Evolutionary conservation across 1,284 basidiomycete genomes (phyloP).

Genomic region (Irpex sp.): DNA sequence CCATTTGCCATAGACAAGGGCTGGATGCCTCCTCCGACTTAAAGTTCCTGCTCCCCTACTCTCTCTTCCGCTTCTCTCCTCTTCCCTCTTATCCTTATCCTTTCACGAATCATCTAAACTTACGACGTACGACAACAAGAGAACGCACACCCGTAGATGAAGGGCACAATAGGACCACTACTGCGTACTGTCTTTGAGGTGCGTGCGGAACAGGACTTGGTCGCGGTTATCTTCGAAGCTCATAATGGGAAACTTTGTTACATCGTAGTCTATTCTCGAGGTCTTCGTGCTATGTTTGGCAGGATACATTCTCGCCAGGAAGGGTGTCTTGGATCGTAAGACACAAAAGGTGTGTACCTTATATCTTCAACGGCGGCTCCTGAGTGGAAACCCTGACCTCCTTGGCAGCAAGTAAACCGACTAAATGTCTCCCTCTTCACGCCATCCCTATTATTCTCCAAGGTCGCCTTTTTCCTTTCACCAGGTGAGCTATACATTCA

Average conservation of each 20-base stretch:
- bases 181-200: slow-evolving; percentile 55
- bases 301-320: slow-evolving; percentile 79
- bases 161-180: slow-evolving; percentile 28
- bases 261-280: slow-evolving; percentile 76
- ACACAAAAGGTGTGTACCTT: slow-evolving; percentile 71
- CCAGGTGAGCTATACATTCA: slow-evolving; percentile 43
- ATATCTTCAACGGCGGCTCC: not conserved
- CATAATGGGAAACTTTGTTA: not conserved
- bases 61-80: not conserved
- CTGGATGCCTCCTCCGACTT: not conserved
- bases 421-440: slow-evolving; percentile 90
- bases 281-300: slow-evolving; percentile 86
- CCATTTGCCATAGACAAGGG: not conserved
- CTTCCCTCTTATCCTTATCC: not conserved
- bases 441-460: slow-evolving; percentile 89
- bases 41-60: not conserved
- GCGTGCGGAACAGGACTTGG: slow-evolving; percentile 17
- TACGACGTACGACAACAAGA: not conserved
- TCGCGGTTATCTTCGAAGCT: not conserved
- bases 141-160: not conserved
- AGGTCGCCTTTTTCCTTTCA: slow-evolving; percentile 82
- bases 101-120: not conserved
- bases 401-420: slow-evolving; percentile 64
- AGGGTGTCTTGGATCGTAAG: slow-evolving; percentile 83
- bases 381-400: slow-evolving; percentile 1